phyloP scores from a whole-genome alignment of 176 grass and related monocot species.

The Lolium perenne region DNA sequence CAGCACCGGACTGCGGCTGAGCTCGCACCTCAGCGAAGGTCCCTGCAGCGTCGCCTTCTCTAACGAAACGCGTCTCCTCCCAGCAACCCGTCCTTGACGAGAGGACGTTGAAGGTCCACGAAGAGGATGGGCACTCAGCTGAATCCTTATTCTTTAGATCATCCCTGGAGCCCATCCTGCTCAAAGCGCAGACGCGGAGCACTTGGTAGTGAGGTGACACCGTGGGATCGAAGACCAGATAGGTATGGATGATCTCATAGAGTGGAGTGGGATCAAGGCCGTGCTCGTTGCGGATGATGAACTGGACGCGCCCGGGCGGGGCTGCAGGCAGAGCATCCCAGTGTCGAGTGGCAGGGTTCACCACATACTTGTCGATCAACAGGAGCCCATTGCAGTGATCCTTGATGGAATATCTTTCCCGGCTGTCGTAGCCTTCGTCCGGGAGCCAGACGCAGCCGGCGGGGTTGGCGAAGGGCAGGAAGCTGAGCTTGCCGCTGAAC shows the following conservation, averaged over 20 bases:
- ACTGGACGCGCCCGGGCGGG: not conserved
- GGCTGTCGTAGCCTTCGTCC: not conserved
- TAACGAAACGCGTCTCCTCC: not conserved
- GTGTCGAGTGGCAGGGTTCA: not conserved
- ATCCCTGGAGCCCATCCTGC: not conserved
- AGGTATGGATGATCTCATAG: not conserved
- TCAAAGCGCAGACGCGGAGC: not conserved
- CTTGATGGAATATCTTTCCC: not conserved
- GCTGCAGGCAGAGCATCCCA: not conserved
- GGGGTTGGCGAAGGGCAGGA: not conserved
- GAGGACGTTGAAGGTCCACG: not conserved
- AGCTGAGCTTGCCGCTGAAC: not conserved
- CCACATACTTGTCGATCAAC: not conserved
- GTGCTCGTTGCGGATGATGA: not conserved
- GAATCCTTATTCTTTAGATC: no score
- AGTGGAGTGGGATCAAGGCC: not conserved
- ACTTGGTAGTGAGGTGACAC: not conserved
- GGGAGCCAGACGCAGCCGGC: not conserved
- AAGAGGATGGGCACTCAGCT: not conserved
- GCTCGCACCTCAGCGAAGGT: not conserved
- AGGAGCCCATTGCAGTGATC: not conserved
- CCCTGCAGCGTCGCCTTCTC: not conserved
- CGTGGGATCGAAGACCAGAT: not conserved
- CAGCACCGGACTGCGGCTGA: no score
- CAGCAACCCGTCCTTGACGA: not conserved